Evolutionary conservation across 257 asterid genomes (phyloP).

Genomic region (Ilex aquifolium): DNA sequence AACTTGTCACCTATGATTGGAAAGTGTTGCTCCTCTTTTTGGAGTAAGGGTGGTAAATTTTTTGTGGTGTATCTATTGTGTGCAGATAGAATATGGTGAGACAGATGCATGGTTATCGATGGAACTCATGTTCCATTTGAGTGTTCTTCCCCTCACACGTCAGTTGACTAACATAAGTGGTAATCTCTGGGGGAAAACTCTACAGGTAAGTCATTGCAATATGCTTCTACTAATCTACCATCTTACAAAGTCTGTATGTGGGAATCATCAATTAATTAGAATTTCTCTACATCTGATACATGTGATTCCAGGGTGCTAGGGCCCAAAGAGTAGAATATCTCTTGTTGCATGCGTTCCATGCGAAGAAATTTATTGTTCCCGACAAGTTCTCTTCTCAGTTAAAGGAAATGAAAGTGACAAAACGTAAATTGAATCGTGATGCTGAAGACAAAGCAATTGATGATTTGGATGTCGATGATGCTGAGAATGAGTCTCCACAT

Average conservation of each 20-base stretch:
- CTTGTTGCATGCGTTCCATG: conserved; percentile 87
- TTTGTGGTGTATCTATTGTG: conserved; percentile 14
- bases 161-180: conserved; percentile 94
- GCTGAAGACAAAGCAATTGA: conserved; percentile 50
- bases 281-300: conserved; percentile 1
- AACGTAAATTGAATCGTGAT: conserved; percentile 54
- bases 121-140: conserved; percentile 97
- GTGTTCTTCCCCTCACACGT: conserved; percentile 94
- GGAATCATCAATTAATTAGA: too few species aligned
- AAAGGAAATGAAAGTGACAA: conserved; percentile 49
- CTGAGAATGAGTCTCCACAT: conserved; percentile 46
- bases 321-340: conserved; percentile 98
- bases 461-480: conserved; percentile 31
- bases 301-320: conserved; percentile 80
- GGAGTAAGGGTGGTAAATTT: conserved; percentile 13
- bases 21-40: background rate
- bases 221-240: conserved; percentile 16
- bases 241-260: conserved; percentile 1
- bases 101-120: conserved; percentile 96
- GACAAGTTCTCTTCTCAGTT: conserved; percentile 64
- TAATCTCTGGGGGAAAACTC: conserved; percentile 95
- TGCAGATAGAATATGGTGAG: conserved; percentile 90
- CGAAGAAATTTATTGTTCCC: conserved; percentile 84
- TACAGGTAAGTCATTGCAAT: conserved; percentile 50
- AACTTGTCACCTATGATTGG: too few species aligned